These are phyloP conservation scores for Podaxis carcinomalis DNA, from an alignment of 768 basidiomycete species.

Conservation along the genomic window DNA sequence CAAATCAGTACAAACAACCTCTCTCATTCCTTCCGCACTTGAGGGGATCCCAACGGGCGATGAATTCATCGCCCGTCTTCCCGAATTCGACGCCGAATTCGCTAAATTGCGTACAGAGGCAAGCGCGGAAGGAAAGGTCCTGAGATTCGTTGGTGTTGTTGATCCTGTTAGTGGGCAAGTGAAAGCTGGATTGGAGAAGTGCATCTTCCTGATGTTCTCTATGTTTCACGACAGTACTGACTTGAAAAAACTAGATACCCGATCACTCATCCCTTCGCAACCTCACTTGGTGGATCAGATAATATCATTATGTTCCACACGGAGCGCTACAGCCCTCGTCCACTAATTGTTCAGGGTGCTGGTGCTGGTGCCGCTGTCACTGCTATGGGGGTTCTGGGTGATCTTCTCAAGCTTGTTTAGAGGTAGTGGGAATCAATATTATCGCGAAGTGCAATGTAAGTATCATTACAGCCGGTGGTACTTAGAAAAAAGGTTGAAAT, in stretches of 20 bases:
- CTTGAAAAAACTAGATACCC: constrained; percentile 62
- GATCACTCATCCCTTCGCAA: constrained; percentile 87
- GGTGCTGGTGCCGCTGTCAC: constrained; percentile 98
- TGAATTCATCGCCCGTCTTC: constrained; percentile 76
- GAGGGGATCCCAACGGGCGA: constrained; percentile 67
- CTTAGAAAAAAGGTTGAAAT: too few species aligned
- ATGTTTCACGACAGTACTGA: neutral
- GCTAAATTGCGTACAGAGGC: constrained; percentile 76
- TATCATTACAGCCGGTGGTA: too few species aligned
- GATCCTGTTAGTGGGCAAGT: constrained; percentile 71
- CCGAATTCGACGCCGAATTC: constrained; percentile 80
- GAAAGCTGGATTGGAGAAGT: constrained; percentile 90
- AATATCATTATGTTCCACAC: constrained; percentile 99
- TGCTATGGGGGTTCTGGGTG: constrained; percentile 95
- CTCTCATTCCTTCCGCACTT: constrained; percentile 79
- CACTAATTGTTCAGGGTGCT: constrained; percentile 91
- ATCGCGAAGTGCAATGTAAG: neutral
- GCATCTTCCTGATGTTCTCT: constrained; percentile 23
- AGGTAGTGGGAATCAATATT: neutral
- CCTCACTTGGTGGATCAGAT: constrained; percentile 92
- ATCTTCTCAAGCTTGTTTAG: constrained; percentile 60
- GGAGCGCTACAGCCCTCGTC: constrained; percentile 81
- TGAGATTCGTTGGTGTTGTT: constrained; percentile 92
- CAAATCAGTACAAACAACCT: constrained; percentile 73
- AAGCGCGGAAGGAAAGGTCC: constrained; percentile 71